These are phyloP conservation scores for Cordyceps farinosa DNA, from an alignment of 2,329 filamentous ascomycete genomes.

Conservation along the genomic window DNA sequence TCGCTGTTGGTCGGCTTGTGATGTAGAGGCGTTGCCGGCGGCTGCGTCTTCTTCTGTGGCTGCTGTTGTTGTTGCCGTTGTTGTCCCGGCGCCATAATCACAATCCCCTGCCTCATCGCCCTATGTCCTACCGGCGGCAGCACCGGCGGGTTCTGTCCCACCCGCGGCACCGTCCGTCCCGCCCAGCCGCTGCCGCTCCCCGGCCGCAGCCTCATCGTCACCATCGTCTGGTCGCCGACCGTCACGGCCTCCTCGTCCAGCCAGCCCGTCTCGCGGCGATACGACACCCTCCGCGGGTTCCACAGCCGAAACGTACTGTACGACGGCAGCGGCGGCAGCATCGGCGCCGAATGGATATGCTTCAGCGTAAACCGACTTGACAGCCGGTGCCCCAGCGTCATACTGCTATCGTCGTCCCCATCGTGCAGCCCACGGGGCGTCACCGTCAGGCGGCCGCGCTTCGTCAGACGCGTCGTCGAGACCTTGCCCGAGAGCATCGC, in stretches of 20 bases:
- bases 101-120: neutral
- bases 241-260: constrained; percentile 50
- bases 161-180: constrained; percentile 26
- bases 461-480: constrained; percentile 29
- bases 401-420: neutral
- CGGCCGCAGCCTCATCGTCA: constrained; percentile 21
- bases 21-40: constrained; percentile 15
- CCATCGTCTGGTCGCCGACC: constrained; percentile 25
- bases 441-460: constrained; percentile 27
- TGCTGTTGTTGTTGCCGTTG: constrained; percentile 9
- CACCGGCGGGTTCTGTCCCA: constrained; percentile 26
- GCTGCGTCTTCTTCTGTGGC: neutral
- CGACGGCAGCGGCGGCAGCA: constrained; percentile 33
- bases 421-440: neutral
- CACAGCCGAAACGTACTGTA: constrained; percentile 31
- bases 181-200: constrained; percentile 27
- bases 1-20: constrained; percentile 1
- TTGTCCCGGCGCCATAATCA: neutral
- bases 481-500: constrained; percentile 16
- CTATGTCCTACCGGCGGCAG: constrained; percentile 7
- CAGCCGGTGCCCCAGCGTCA: constrained; percentile 2
- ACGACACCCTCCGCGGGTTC: constrained; percentile 24
- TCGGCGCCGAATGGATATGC: constrained; percentile 25
- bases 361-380: constrained; percentile 30
- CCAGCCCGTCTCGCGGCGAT: constrained; percentile 37